Evolutionary conservation across 257 asterid genomes (phyloP).

Genomic region (Forsythia viridissima): DNA sequence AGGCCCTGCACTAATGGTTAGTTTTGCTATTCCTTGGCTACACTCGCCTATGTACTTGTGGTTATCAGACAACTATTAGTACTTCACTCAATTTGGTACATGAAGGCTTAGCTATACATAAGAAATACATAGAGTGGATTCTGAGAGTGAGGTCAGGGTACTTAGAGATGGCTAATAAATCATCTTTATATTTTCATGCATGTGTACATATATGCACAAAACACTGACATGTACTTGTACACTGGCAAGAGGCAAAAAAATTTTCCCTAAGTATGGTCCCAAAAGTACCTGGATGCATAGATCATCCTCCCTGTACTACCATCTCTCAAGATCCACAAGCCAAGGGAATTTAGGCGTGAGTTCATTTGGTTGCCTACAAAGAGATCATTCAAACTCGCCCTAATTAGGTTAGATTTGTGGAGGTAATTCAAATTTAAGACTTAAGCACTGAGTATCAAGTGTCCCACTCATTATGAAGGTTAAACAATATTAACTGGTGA

Average conservation of each 20-base stretch:
- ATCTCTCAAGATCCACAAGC: too few species aligned
- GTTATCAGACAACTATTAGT: conserved; percentile 4
- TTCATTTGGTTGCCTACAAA: too few species aligned
- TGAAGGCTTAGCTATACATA: neutral
- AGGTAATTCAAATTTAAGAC: too few species aligned
- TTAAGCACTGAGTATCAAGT: too few species aligned
- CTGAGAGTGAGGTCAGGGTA: neutral
- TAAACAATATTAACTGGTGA: too few species aligned
- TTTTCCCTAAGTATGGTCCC: too few species aligned
- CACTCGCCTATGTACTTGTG: neutral
- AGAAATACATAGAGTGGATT: neutral
- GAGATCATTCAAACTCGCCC: too few species aligned
- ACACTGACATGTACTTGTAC: neutral
- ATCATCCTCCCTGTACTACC: neutral
- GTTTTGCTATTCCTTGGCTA: neutral
- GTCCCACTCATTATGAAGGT: too few species aligned
- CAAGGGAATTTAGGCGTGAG: neutral
- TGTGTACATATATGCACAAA: neutral
- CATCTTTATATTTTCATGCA: neutral
- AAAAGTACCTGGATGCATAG: neutral
- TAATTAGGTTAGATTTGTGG: too few species aligned
- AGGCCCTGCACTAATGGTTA: conserved; percentile 11
- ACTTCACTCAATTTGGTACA: neutral
- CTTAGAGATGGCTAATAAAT: neutral
- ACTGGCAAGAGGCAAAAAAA: too few species aligned